Percentiles rank a stretch among this genome's conserved stretches.
Evolutionary conservation across 305 asterid species (phyloP).

Genomic region (Stenogyne calaminthoides): DNA sequence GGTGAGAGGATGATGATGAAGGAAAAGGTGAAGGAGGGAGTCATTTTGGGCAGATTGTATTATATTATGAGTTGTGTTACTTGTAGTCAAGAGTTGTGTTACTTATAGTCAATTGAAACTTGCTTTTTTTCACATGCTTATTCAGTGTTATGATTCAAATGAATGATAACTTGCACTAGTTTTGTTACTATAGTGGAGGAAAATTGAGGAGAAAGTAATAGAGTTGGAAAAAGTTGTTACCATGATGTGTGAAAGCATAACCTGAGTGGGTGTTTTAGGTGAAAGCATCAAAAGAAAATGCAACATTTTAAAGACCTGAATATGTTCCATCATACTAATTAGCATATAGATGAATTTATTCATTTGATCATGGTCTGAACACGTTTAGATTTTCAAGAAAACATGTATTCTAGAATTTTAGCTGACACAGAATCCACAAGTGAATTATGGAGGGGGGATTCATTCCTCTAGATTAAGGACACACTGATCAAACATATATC

Average conservation of each 20-base stretch:
- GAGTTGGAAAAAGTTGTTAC: slow-evolving; percentile 1
- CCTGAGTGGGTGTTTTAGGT: slow-evolving; percentile 20
- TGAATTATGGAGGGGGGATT: not conserved
- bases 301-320: too few species aligned
- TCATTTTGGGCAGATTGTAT: slow-evolving; percentile 12
- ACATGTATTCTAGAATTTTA: not conserved
- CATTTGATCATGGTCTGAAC: not conserved
- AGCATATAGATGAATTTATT: not conserved
- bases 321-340: too few species aligned
- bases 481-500: slow-evolving; percentile 5
- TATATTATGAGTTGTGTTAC: not conserved
- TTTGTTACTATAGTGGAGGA: slow-evolving; percentile 5
- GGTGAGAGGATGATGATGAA: slow-evolving; percentile 24
- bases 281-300: not conserved
- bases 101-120: not conserved
- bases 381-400: not conserved
- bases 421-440: not conserved
- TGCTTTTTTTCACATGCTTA: not conserved
- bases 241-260: slow-evolving; percentile 14
- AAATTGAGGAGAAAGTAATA: slow-evolving; percentile 11
- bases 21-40: not conserved
- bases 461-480: slow-evolving; percentile 21
- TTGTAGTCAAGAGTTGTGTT: not conserved
- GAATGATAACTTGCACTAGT: slow-evolving; percentile 2
- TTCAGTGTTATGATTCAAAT: slow-evolving; percentile 18